Evolutionary conservation across 352 stramenopile genomes (phyloP).

Genomic region (Globisporangium nagaii): DNA sequence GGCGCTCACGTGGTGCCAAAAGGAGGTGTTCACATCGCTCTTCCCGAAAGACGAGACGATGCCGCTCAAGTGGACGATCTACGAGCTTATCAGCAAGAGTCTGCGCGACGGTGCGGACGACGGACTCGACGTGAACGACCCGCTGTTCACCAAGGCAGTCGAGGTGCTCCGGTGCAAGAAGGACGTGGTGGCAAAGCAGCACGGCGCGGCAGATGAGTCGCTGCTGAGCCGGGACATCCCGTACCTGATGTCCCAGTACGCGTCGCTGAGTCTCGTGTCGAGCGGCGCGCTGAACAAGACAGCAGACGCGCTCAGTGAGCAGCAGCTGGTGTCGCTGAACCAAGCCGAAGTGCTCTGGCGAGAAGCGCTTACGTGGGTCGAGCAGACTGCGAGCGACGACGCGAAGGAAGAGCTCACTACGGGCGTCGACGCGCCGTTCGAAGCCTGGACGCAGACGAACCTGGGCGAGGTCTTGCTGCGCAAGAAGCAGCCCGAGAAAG

Average conservation of each 20-base stretch:
- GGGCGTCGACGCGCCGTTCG: slow-evolving; percentile 51
- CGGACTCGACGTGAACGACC: slow-evolving; percentile 44
- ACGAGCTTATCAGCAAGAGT: slow-evolving; percentile 54
- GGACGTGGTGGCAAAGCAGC: slow-evolving; percentile 33
- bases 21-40: slow-evolving; percentile 41
- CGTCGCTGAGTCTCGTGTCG: slow-evolving; percentile 42
- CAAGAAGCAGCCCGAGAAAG: slow-evolving; percentile 54
- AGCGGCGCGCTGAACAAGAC: slow-evolving; percentile 29
- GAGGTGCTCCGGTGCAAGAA: slow-evolving; percentile 63
- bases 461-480: slow-evolving; percentile 58
- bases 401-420: slow-evolving; percentile 42
- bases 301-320: slow-evolving; percentile 24
- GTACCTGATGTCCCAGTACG: slow-evolving; percentile 69
- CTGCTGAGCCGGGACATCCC: slow-evolving; percentile 59
- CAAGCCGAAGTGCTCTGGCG: slow-evolving; percentile 68
- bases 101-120: slow-evolving; percentile 33
- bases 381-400: slow-evolving; percentile 35
- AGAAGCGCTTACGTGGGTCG: slow-evolving; percentile 58
- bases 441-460: slow-evolving; percentile 67
- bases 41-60: slow-evolving; percentile 56
- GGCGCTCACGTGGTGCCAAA: slow-evolving; percentile 49
- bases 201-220: slow-evolving; percentile 30
- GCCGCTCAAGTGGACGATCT: slow-evolving; percentile 66
- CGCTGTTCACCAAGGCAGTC: slow-evolving; percentile 49
- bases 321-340: slow-evolving; percentile 42